A percentile compares a stretch with the other conserved stretches of the same genome.
These are phyloP conservation scores for Scheffersomyces parashehatae DNA, from an alignment of 1,139 yeast species.

Conservation along the genomic window DNA sequence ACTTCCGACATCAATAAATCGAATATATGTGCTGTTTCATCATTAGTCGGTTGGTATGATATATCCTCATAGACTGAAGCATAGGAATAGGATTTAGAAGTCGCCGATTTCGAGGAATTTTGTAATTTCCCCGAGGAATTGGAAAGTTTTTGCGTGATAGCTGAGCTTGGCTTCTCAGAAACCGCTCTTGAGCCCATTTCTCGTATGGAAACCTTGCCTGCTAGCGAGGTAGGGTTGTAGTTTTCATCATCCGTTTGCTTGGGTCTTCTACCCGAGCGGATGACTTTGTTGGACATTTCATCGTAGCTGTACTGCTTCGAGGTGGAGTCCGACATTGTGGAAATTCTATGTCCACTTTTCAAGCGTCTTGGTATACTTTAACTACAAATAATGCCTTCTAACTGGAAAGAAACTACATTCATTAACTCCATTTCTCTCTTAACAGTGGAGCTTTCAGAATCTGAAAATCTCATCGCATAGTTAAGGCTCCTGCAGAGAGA, in stretches of 20 bases:
- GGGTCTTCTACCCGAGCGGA: constrained; percentile 53
- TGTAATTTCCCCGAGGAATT: constrained; percentile 19
- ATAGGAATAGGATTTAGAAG: constrained; percentile 14
- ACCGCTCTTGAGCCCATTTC: constrained; percentile 68
- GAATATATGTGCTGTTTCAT: constrained; percentile 27
- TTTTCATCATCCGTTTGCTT: constrained; percentile 40
- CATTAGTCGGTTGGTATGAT: constrained; percentile 26
- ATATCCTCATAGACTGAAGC: constrained; percentile 20
- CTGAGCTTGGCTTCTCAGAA: constrained; percentile 6
- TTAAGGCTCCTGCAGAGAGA: too few species aligned
- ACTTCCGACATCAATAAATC: constrained; percentile 32
- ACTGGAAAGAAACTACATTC: too few species aligned
- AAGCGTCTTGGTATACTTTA: too few species aligned
- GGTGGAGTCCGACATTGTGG: constrained; percentile 11
- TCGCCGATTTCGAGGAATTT: constrained; percentile 1
- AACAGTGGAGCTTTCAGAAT: too few species aligned
- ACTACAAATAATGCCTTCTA: too few species aligned
- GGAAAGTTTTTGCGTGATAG: constrained; percentile 1
- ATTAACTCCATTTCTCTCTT: too few species aligned
- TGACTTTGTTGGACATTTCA: constrained; percentile 77
- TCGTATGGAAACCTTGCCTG: constrained; percentile 59
- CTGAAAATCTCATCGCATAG: too few species aligned
- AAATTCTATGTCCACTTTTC: too few species aligned
- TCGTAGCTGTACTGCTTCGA: constrained; percentile 43
- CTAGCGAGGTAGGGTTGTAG: constrained; percentile 69